Percentiles rank a stretch among this genome's conserved stretches.
These are phyloP conservation scores for Bacterosira constricta DNA, from an alignment of 108 stramenopile genomes.

Conservation along the genomic window DNA sequence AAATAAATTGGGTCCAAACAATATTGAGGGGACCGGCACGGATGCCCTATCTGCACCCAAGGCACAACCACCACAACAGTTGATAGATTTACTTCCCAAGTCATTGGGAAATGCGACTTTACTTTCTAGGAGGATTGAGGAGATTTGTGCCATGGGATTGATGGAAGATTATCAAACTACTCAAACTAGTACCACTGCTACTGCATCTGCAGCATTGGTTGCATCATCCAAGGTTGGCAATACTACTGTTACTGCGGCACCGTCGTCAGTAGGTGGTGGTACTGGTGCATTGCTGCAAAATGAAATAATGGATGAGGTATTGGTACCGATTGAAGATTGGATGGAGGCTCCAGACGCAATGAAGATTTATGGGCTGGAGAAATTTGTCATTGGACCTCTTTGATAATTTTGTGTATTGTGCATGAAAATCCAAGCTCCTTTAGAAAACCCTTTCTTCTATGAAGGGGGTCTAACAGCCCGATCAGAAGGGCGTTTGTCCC, in stretches of 20 bases:
- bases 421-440: no score
- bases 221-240: neutral
- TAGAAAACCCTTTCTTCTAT: no score
- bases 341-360: slow-evolving; percentile 73
- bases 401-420: slow-evolving; percentile 18
- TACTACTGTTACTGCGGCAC: no score
- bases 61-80: slow-evolving; percentile 47
- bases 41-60: slow-evolving; percentile 28
- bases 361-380: slow-evolving; percentile 67
- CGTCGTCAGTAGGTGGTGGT: neutral
- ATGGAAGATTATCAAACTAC: slow-evolving; percentile 61
- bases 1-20: neutral
- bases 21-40: neutral
- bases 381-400: slow-evolving; percentile 66
- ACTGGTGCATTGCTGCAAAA: neutral
- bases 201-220: neutral
- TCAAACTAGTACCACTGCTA: neutral
- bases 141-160: slow-evolving; percentile 64
- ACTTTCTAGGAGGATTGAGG: slow-evolving; percentile 67
- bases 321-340: slow-evolving; percentile 78
- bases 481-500: no score
- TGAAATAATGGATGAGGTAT: slow-evolving; percentile 62
- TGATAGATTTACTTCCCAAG: slow-evolving; percentile 69
- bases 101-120: slow-evolving; percentile 54
- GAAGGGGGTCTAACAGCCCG: slow-evolving; percentile 80